Percentiles rank a stretch among this genome's conserved stretches.
These are phyloP conservation scores for Alternaria arbusti DNA, from an alignment of 2,329 filamentous ascomycete species.

Conservation along the genomic window DNA sequence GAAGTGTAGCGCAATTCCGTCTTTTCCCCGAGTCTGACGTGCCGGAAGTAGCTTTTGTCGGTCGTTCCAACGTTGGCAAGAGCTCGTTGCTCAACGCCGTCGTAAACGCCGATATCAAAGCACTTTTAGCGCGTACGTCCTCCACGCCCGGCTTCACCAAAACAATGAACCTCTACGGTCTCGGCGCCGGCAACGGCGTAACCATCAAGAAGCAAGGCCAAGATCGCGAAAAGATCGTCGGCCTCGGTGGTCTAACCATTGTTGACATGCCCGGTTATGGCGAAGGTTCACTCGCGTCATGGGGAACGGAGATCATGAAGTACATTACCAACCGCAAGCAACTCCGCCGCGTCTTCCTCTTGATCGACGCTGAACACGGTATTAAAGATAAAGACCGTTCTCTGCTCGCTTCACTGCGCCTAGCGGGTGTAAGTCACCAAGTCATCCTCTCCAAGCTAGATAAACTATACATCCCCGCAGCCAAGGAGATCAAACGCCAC, in stretches of 20 bases:
- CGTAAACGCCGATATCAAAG: conserved; percentile 52
- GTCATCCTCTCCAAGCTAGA: conserved; percentile 72
- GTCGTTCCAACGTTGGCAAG: conserved; percentile 75
- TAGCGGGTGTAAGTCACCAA: conserved; percentile 67
- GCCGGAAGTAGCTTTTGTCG: conserved; percentile 71
- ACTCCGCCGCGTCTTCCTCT: conserved; percentile 67
- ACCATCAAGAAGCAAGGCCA: conserved; percentile 24
- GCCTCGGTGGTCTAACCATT: conserved; percentile 59
- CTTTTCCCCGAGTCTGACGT: conserved; percentile 60
- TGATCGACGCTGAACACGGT: conserved; percentile 69
- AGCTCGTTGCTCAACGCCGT: conserved; percentile 70
- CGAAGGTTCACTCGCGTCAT: conserved; percentile 64
- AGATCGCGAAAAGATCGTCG: conserved; percentile 42
- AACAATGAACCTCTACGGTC: conserved; percentile 70
- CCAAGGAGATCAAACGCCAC: conserved; percentile 21
- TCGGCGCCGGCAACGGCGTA: conserved; percentile 51
- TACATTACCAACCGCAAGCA: conserved; percentile 69
- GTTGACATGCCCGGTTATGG: conserved; percentile 78
- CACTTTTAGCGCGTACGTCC: conserved; percentile 54
- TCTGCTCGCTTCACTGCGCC: conserved; percentile 62
- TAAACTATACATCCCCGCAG: conserved; percentile 38
- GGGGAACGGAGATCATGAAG: conserved; percentile 72
- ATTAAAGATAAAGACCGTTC: conserved; percentile 66
- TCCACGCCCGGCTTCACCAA: conserved; percentile 67
- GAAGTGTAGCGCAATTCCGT: conserved; percentile 66